These are phyloP conservation scores for Rhynchospora pubera DNA, from an alignment of 176 grass and related monocot species.

Conservation along the genomic window DNA sequence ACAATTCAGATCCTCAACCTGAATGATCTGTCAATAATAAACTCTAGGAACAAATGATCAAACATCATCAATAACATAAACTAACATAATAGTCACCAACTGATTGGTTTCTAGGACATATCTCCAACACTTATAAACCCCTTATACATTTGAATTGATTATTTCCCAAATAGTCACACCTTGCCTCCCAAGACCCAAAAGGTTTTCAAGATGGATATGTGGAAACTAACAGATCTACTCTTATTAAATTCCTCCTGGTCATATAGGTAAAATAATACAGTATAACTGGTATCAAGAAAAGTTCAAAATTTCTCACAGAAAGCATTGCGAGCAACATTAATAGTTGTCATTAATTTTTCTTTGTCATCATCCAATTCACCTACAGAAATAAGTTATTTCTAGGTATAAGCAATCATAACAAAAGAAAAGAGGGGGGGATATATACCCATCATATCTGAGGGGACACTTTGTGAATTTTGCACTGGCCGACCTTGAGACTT, in stretches of 20 bases:
- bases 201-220: neutral
- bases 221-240: neutral
- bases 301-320: conserved; percentile 33
- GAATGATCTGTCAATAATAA: too few relatives aligned
- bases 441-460: conserved; percentile 38
- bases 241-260: neutral
- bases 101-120: too few relatives aligned
- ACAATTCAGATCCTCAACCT: too few relatives aligned
- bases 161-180: neutral
- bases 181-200: neutral
- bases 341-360: conserved; percentile 74
- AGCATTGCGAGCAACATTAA: conserved; percentile 55
- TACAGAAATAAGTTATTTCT: conserved; percentile 33
- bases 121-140: too few relatives aligned
- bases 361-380: conserved; percentile 65
- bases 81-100: too few relatives aligned
- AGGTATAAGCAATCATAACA: too few relatives aligned
- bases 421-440: too few relatives aligned
- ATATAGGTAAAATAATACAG: neutral
- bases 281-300: neutral
- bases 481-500: conserved; percentile 43
- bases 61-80: too few relatives aligned
- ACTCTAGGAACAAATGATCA: too few relatives aligned
- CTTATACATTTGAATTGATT: neutral
- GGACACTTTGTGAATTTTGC: conserved; percentile 34